Evolutionary conservation across 192 early-diverging fungal genomes (phyloP), one percentile per base, ranked within the genome.

Genomic region (Podila verticillata): DNA sequence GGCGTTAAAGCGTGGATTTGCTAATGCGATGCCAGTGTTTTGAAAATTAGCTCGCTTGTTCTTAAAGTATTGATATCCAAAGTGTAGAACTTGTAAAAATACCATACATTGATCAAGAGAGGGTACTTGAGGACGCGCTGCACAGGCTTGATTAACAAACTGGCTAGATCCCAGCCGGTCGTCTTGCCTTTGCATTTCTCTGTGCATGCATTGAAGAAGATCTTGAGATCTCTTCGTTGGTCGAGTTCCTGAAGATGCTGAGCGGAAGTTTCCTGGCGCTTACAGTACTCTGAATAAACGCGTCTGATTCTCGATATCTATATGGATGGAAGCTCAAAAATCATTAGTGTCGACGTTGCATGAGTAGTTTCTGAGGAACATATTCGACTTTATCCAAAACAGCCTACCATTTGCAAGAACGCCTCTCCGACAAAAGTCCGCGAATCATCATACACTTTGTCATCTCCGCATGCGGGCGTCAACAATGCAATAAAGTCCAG

Each of bases 51-150:
- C 3, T 44, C 39, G 17, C 2, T 15, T 44, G 7, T 15, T 15
- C 12, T 15, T 44, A 44, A 44, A 44, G 17, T 9, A 36, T 44
- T 4, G 39, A 44, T 44, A 4, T 44, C 39, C 39, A 36, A 9
- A 36, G 35, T 7, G 35, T 9, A 65, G 29, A 24, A 71, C 70
- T 6, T 24, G 15, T 47, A 30, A 31, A 8, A 3, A 57, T 17
- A 15, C 22, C 26, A 24, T 86, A 90, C 90, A 65, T 92, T 90
- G 36, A 98, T 83, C 61, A 98, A 83, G 4, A 99, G 84, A 2
- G 97, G 97, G 75, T 97, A 97, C 82, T 97, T 96, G n/a, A 99
- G 84, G n/a, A 99, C 94, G 35, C 97, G 89, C 82, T 99, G 97
- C 9, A 99, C 96, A 17, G 97, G 97, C 73, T 99, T 99, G 82